Conservation (phyloP, 768 basidiomycete genomes). For the Hypholoma sublateritium region DNA sequence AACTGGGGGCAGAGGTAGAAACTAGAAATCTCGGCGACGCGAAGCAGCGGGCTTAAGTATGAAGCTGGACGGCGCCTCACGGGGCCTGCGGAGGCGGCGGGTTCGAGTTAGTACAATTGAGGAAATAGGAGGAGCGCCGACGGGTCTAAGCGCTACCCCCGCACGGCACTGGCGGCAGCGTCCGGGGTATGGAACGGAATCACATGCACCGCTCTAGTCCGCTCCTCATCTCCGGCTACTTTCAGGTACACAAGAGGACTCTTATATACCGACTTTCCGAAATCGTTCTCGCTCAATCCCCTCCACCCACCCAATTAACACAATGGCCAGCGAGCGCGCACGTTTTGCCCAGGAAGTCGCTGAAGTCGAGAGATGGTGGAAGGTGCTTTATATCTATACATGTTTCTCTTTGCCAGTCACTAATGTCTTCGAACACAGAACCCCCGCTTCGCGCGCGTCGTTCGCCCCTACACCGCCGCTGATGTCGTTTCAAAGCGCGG, state of each 20-base stretch:
- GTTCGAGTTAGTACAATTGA: not conserved
- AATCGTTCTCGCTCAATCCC: conserved; percentile 12
- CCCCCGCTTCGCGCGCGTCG: conserved; percentile 84
- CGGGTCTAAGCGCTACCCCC: conserved; percentile 25
- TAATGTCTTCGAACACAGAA: conserved; percentile 43
- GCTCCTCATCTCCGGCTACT: conserved; percentile 12
- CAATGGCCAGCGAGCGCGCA: conserved; percentile 66
- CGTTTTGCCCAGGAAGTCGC: conserved; percentile 81
- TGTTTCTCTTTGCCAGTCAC: conserved; percentile 3
- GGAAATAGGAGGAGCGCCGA: conserved; percentile 28
- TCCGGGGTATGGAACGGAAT: conserved; percentile 34
- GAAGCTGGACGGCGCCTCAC: not conserved
- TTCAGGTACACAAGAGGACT: conserved; percentile 21
- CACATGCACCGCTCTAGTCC: conserved; percentile 40
- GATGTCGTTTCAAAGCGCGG: conserved; percentile 95
- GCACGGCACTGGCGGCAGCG: conserved; percentile 20
- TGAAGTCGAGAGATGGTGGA: conserved; percentile 89
- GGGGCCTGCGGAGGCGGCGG: not conserved
- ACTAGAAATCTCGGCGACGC: not conserved
- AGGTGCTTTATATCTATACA: conserved; percentile 47
- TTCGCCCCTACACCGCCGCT: conserved; percentile 88
- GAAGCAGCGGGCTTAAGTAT: conserved; percentile 19
- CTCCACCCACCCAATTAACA: conserved; percentile 15
- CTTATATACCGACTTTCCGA: conserved; percentile 25
- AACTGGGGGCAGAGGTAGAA: not conserved